Conservation (phyloP, 2,329 filamentous ascomycete genomes). For the Calonectria hawksworthii region DNA sequence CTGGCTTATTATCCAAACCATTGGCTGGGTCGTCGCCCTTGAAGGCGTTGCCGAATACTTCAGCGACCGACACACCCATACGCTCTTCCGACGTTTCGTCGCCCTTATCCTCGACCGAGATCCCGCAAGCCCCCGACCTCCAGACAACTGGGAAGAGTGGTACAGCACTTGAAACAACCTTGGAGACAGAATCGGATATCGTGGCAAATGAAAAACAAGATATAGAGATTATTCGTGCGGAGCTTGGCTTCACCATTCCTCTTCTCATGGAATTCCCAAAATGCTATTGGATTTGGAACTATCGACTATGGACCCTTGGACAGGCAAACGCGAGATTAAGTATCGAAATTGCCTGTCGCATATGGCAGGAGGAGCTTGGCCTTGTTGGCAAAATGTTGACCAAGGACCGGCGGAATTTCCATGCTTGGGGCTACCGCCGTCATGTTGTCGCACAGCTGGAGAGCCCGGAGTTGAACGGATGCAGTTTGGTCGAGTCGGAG, state of each 20-base stretch:
- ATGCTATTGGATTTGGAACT: slow-evolving; percentile 99
- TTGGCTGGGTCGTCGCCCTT: slow-evolving; percentile 66
- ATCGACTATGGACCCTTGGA: slow-evolving; percentile 86
- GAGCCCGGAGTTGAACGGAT: slow-evolving; percentile 62
- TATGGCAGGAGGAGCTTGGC: slow-evolving; percentile 89
- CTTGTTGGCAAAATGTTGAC: slow-evolving; percentile 90
- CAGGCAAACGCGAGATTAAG: slow-evolving; percentile 77
- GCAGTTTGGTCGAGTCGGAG: slow-evolving; percentile 82
- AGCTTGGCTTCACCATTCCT: slow-evolving; percentile 86
- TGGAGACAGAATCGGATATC: slow-evolving; percentile 16
- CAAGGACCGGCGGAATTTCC: slow-evolving; percentile 91
- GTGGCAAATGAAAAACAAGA: slow-evolving; percentile 45
- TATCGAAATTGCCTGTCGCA: slow-evolving; percentile 64
- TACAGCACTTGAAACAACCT: slow-evolving; percentile 60
- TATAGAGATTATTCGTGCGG: slow-evolving; percentile 73
- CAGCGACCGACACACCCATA: slow-evolving; percentile 68
- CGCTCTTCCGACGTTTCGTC: slow-evolving; percentile 74
- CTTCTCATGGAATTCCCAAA: slow-evolving; percentile 90
- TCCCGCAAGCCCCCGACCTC: slow-evolving; percentile 60
- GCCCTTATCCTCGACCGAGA: slow-evolving; percentile 66
- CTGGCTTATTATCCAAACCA: slow-evolving; percentile 68
- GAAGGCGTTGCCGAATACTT: slow-evolving; percentile 69
- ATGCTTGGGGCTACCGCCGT: slow-evolving; percentile 94
- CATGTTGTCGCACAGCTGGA: slow-evolving; percentile 84
- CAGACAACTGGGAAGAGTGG: slow-evolving; percentile 67